A percentile compares a stretch with the other conserved stretches of the same genome.
phyloP scores from a whole-genome alignment of 164 flowering plant species.

The Protea cynaroides region DNA sequence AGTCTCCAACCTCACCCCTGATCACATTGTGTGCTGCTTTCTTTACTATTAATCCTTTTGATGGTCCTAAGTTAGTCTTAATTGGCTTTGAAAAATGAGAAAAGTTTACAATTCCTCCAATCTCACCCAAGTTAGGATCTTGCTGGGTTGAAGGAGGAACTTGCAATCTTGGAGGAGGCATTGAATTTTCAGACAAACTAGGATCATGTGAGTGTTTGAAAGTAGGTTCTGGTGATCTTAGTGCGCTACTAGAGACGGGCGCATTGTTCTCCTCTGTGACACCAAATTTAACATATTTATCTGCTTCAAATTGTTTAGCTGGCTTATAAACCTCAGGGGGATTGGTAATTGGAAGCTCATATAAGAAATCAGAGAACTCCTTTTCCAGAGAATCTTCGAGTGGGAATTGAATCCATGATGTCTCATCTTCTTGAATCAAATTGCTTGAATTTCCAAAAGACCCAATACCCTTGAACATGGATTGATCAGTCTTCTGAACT shows the following conservation, averaged over 20 bases:
- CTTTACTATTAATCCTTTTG: slow-evolving; percentile 7
- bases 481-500: slow-evolving; percentile 25
- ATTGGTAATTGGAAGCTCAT: slow-evolving; percentile 28
- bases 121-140: slow-evolving; percentile 4
- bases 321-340: slow-evolving; percentile 21
- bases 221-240: slow-evolving; percentile 14
- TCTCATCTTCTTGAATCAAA: slow-evolving; percentile 44
- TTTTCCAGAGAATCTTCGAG: slow-evolving; percentile 43
- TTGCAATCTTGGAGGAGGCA: slow-evolving; percentile 41
- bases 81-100: slow-evolving; percentile 17
- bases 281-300: slow-evolving; percentile 11
- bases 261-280: slow-evolving; percentile 6
- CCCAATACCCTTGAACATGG: slow-evolving; percentile 11
- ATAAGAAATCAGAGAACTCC: slow-evolving; percentile 42
- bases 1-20: slow-evolving; percentile 28
- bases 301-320: slow-evolving; percentile 17
- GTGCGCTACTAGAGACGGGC: background rate
- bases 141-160: slow-evolving; percentile 10
- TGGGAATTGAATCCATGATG: slow-evolving; percentile 50
- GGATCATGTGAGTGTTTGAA: slow-evolving; percentile 13
- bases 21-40: slow-evolving; percentile 9
- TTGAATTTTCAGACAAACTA: slow-evolving; percentile 12
- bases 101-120: slow-evolving; percentile 16
- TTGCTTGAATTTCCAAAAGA: slow-evolving; percentile 23
- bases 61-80: slow-evolving; percentile 13